phyloP scores from a whole-genome alignment of 331 rosid species.

The Quercus lobata region DNA sequence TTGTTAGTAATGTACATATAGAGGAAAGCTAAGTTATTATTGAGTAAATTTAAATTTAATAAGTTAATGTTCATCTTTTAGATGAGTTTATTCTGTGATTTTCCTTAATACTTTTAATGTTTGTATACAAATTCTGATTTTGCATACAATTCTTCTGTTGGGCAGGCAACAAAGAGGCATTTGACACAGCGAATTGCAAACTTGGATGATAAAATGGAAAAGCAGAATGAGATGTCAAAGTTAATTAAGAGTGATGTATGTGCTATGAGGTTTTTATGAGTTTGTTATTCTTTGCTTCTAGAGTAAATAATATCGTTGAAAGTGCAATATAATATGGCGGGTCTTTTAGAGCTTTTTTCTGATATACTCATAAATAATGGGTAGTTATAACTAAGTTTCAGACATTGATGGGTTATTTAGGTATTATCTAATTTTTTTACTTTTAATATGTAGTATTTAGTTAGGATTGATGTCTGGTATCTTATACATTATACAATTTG shows the following conservation, averaged over 20 bases:
- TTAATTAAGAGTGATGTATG: conserved; percentile 71
- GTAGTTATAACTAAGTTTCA: too few species aligned
- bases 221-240: conserved; percentile 69
- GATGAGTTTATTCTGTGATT: background rate
- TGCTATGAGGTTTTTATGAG: conserved; percentile 5
- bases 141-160: conserved; percentile 22
- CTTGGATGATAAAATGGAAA: conserved; percentile 81
- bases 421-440: too few species aligned
- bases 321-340: background rate
- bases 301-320: background rate
- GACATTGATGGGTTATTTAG: too few species aligned
- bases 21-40: background rate
- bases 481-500: too few species aligned
- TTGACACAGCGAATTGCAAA: conserved; percentile 86
- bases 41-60: background rate
- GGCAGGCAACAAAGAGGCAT: conserved; percentile 90
- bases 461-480: too few species aligned
- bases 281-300: background rate
- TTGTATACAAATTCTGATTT: background rate
- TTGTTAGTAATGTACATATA: background rate
- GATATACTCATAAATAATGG: background rate
- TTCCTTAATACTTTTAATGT: background rate
- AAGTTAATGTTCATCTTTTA: background rate
- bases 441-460: too few species aligned
- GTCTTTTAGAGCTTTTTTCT: background rate